Evolutionary conservation across 1,284 basidiomycete genomes (phyloP).

Genomic region (Sporisorium scitamineum): DNA sequence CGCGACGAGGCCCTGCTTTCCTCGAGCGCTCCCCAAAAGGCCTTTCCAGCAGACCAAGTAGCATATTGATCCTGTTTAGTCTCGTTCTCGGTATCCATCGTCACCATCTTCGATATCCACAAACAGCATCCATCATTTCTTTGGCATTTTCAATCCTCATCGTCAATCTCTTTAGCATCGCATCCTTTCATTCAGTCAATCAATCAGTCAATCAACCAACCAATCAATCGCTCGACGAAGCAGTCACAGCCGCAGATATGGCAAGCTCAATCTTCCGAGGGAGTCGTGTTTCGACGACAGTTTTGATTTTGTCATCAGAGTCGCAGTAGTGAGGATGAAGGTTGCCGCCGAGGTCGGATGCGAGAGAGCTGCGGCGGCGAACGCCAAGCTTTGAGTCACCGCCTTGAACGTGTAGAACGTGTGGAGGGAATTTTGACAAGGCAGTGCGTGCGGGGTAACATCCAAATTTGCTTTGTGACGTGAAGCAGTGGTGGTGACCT

Average conservation of each 20-base stretch:
- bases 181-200: conserved; percentile 9
- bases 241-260: too few species aligned
- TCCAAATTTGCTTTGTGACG: background rate
- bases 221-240: too few species aligned
- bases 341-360: too few species aligned
- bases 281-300: too few species aligned
- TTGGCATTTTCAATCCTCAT: conserved; percentile 16
- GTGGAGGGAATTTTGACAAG: background rate
- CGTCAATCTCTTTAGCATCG: conserved; percentile 15
- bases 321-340: too few species aligned
- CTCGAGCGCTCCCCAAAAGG: conserved; percentile 18
- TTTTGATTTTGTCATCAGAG: too few species aligned
- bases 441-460: conserved; percentile 6
- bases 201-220: conserved; percentile 2
- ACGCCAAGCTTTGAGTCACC: too few species aligned
- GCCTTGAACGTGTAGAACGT: too few species aligned
- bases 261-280: too few species aligned
- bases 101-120: conserved; percentile 13
- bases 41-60: conserved; percentile 9
- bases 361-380: too few species aligned
- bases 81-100: conserved; percentile 7
- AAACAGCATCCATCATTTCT: conserved; percentile 1
- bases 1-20: background rate
- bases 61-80: background rate
- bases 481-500: background rate